These are phyloP conservation scores for Claviceps spartinae DNA, from an alignment of 2,329 filamentous ascomycete species.

Conservation along the genomic window DNA sequence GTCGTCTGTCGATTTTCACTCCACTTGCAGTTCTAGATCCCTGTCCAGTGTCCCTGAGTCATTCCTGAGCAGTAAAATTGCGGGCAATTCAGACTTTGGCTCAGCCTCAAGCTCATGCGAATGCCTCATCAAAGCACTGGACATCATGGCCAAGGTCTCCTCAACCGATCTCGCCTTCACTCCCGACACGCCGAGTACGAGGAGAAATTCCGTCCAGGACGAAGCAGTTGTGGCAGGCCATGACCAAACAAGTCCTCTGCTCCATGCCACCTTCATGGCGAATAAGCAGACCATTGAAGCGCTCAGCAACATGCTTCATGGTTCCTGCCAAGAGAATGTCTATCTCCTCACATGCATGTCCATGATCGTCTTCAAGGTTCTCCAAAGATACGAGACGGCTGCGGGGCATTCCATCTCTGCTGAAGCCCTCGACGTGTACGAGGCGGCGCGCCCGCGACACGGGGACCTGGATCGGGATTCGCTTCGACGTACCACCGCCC, in stretches of 20 bases:
- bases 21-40: background rate
- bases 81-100: background rate
- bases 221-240: background rate
- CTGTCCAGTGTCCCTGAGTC: background rate
- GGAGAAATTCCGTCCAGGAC: background rate
- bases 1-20: background rate
- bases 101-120: background rate
- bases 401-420: background rate
- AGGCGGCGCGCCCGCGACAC: background rate
- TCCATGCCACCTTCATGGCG: background rate
- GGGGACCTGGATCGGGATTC: background rate
- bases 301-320: conserved; percentile 14
- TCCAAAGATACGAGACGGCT: conserved; percentile 15
- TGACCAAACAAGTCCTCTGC: background rate
- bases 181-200: background rate
- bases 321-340: conserved; percentile 17
- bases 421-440: too few species aligned
- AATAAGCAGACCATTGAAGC: conserved; percentile 5
- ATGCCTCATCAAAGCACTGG: background rate
- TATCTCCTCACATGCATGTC: conserved; percentile 18
- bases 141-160: conserved; percentile 1
- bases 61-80: background rate
- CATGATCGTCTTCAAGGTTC: conserved; percentile 19
- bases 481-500: conserved; percentile 5
- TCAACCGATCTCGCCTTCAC: background rate